These are phyloP conservation scores for Exophiala oligosperma DNA, from an alignment of 2,329 filamentous ascomycete species.

Conservation along the genomic window DNA sequence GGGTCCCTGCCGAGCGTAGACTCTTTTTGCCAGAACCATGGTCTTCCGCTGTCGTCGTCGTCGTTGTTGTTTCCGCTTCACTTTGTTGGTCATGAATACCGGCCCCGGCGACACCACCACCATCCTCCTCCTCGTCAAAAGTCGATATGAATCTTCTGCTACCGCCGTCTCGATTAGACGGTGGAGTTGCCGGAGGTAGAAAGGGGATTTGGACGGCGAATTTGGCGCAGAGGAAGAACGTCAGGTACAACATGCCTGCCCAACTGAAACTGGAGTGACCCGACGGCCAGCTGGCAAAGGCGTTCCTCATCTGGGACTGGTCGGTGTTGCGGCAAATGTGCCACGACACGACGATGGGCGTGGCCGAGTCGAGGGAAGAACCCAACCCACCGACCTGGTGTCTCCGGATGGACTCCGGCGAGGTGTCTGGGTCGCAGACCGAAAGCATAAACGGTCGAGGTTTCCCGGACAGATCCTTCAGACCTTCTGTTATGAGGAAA, in stretches of 20 bases:
- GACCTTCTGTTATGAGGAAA: constrained; percentile 79
- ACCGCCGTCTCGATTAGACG: not conserved
- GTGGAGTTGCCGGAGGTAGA: constrained; percentile 32
- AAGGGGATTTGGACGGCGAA: constrained; percentile 49
- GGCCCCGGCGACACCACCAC: too few species aligned
- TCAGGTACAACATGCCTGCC: constrained; percentile 79
- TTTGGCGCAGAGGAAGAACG: constrained; percentile 74
- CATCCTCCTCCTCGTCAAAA: constrained; percentile 17
- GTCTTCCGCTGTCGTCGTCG: too few species aligned
- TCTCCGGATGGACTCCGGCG: constrained; percentile 50
- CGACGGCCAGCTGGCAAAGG: constrained; percentile 81
- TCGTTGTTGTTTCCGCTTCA: not conserved
- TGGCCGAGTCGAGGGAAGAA: constrained; percentile 46
- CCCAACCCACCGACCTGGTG: constrained; percentile 64
- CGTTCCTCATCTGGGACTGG: constrained; percentile 65
- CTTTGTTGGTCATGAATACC: too few species aligned
- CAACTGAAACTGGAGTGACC: constrained; percentile 75
- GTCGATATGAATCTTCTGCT: constrained; percentile 14
- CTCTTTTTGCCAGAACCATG: not conserved
- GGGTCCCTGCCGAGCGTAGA: not conserved
- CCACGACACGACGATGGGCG: constrained; percentile 70
- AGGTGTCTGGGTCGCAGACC: constrained; percentile 74
- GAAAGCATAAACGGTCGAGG: constrained; percentile 64
- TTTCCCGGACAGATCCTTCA: constrained; percentile 74
- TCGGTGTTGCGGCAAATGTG: constrained; percentile 72